Percentiles rank a stretch among this genome's conserved stretches.
Conservation (phyloP, 345 rosid species). For the Rhizophora mangle region DNA sequence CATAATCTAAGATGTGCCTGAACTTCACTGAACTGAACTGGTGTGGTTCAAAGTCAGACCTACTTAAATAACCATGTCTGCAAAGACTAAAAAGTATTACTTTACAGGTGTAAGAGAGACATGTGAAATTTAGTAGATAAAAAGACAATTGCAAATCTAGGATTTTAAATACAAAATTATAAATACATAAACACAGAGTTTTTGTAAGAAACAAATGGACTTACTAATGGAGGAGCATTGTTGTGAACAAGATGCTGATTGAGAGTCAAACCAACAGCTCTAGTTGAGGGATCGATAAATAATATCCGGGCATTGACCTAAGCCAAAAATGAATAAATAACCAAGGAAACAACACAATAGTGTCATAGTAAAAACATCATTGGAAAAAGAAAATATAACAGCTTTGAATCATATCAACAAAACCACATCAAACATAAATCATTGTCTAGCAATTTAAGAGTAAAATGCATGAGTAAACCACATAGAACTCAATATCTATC, state of each 20-base stretch:
- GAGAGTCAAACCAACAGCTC: slow-evolving; percentile 94
- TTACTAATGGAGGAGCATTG: slow-evolving; percentile 74
- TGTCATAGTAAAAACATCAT: background rate
- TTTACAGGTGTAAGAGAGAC: background rate
- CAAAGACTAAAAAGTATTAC: background rate
- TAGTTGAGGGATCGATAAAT: slow-evolving; percentile 83
- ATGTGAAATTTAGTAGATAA: background rate
- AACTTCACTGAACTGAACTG: background rate
- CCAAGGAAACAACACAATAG: background rate
- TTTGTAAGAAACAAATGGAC: slow-evolving; percentile 16
- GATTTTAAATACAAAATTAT: slow-evolving; percentile 5
- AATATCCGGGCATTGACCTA: slow-evolving; percentile 92
- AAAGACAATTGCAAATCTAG: slow-evolving; percentile 4
- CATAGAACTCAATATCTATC: background rate
- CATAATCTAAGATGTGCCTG: background rate
- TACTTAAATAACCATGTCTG: background rate
- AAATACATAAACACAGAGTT: background rate
- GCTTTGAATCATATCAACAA: background rate
- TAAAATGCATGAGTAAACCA: background rate
- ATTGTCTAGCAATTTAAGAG: background rate
- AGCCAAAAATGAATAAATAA: slow-evolving; percentile 13
- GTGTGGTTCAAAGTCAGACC: background rate
- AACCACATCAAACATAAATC: background rate
- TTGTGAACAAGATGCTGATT: slow-evolving; percentile 78
- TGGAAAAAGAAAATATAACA: background rate